phyloP scores from a whole-genome alignment of 1,139 yeast genomes.

The Lodderomyces elongisporus region DNA sequence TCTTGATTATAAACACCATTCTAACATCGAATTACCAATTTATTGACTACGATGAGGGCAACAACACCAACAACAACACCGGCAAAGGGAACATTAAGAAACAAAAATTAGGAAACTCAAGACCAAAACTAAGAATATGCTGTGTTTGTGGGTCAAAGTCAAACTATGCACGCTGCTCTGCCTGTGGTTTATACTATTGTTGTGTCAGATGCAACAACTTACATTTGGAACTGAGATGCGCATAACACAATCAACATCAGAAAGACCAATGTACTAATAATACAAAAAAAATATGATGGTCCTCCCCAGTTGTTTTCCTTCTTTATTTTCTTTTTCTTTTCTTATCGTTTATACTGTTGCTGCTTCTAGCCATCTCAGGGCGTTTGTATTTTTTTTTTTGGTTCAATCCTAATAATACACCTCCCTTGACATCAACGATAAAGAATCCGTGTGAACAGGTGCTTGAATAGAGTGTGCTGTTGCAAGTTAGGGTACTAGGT shows the following conservation, averaged over 20 bases:
- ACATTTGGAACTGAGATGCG: conserved; percentile 43
- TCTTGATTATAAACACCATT: conserved; percentile 40
- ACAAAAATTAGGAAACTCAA: conserved; percentile 17
- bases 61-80: conserved; percentile 14
- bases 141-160: conserved; percentile 41
- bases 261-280: not conserved
- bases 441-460: too few relatives aligned
- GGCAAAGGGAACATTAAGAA: too few relatives aligned
- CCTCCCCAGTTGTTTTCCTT: conserved; percentile 1
- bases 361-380: conserved; percentile 1
- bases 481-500: too few relatives aligned
- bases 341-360: not conserved
- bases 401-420: too few relatives aligned
- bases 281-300: not conserved
- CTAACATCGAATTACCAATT: conserved; percentile 39
- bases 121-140: conserved; percentile 37
- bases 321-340: not conserved
- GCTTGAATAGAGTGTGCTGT: too few relatives aligned
- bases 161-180: conserved; percentile 35
- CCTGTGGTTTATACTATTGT: conserved; percentile 41
- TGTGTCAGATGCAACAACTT: conserved; percentile 38
- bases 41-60: conserved; percentile 27
- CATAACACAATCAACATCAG: conserved; percentile 13
- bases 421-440: too few relatives aligned
- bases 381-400: too few relatives aligned